Evolutionary conservation across 2,329 filamentous ascomycete genomes (phyloP).

Genomic region (Beauveria sp.): DNA sequence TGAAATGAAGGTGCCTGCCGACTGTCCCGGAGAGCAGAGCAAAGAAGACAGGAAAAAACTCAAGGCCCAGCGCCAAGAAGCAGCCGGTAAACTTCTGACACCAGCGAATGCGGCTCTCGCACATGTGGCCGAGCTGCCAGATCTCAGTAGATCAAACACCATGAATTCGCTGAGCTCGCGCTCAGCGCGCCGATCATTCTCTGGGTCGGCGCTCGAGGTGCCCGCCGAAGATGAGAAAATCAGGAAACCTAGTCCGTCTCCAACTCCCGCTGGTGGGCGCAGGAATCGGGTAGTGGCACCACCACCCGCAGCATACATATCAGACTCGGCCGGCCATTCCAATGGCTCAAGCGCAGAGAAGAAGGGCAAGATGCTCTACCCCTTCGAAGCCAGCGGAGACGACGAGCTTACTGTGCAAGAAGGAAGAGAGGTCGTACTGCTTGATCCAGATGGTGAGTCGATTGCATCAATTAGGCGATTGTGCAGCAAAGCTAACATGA

Average conservation of each 20-base stretch:
- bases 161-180: slow-evolving; percentile 87
- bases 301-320: slow-evolving; percentile 74
- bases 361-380: slow-evolving; percentile 82
- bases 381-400: slow-evolving; percentile 71
- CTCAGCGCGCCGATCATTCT: slow-evolving; percentile 67
- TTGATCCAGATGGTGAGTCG: slow-evolving; percentile 80
- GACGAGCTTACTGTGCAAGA: slow-evolving; percentile 78
- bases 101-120: slow-evolving; percentile 31
- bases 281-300: slow-evolving; percentile 78
- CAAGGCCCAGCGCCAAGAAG: slow-evolving; percentile 76
- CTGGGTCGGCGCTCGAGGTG: slow-evolving; percentile 44
- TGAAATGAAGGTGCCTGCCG: slow-evolving; percentile 95
- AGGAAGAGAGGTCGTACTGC: slow-evolving; percentile 65
- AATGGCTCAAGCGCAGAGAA: slow-evolving; percentile 35
- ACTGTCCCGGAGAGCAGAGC: slow-evolving; percentile 86
- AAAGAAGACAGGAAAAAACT: slow-evolving; percentile 96
- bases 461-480: background rate
- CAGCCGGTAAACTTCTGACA: slow-evolving; percentile 55
- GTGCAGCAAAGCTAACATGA: slow-evolving; percentile 13
- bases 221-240: background rate
- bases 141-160: slow-evolving; percentile 72
- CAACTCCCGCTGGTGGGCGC: slow-evolving; percentile 21
- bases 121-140: slow-evolving; percentile 55
- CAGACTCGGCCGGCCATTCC: slow-evolving; percentile 47
- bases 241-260: slow-evolving; percentile 7